Evolutionary conservation across 2,329 filamentous ascomycete genomes (phyloP), one percentile per base, ranked within the genome.

Genomic region (Aspergillus fischeri): DNA sequence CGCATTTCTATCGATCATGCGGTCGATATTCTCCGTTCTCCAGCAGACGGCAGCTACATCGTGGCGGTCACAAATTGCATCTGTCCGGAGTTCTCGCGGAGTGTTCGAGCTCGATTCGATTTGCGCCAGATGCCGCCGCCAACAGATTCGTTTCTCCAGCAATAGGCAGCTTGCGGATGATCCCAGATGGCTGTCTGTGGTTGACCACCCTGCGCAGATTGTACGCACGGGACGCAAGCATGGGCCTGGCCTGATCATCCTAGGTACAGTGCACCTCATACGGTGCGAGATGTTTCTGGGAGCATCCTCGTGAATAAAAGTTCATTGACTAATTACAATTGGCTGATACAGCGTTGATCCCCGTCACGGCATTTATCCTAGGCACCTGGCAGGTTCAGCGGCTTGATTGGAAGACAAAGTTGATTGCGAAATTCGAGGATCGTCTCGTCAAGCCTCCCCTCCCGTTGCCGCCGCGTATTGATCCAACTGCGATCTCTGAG

Each of bases 341-440:
- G 41, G n/a, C 49, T n/a, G n/a, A 3, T 53, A 38, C 51, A 77
- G 90, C 91, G 44, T 77, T 96, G 53, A 97, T 99, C 67, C 94
- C 94, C 51, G 76, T 96, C 59, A 97, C 92, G 1, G 91, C 94
- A 10, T 96, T 99, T 74, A 80, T 81, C 54, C 86, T 99, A 17
- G 94, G 94, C 29, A 91, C 91, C 62, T 99, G 94, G 94, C 94
- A 99, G 73, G 90, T 99, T 54, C 86, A 96, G 73, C 89, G 94
- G 10, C 84, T 99, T 1, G 86, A 87, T 57, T 96, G 93, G 92
- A 99, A 99, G 74, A 92, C 91, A 3, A 89, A 96, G 49, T 81
- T 99, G 11, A 87, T 99, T 60, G 91, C 93, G 58, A 91, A 88
- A 65, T 91, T 90, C 74, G 94, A 97, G 77, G 92, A 99, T 79